Evolutionary conservation across 164 flowering plant genomes (phyloP).

Genomic region (Cinnamomum micranthum): DNA sequence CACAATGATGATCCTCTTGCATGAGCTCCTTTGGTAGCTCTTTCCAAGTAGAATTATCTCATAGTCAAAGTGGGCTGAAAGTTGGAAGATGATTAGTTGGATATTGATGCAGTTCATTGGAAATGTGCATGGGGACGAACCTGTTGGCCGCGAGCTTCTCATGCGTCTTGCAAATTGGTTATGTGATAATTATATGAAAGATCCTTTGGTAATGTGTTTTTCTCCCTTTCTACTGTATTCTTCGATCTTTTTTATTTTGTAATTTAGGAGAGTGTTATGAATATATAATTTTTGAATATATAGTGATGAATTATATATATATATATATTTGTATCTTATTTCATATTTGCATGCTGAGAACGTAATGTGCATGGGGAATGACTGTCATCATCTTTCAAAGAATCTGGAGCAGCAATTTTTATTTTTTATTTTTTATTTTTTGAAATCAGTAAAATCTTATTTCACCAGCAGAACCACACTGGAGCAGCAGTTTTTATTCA

Average conservation of each 20-base stretch:
- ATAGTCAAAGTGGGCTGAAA: too few species aligned
- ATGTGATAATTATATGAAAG: conserved; percentile 77
- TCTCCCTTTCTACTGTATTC: neutral
- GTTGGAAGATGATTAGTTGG: conserved; percentile 4
- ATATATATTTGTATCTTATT: too few species aligned
- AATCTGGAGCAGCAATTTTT: too few species aligned
- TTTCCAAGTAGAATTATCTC: neutral
- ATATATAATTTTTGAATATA: too few species aligned
- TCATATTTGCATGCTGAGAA: too few species aligned
- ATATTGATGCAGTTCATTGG: conserved; percentile 67
- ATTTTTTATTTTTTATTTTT: too few species aligned
- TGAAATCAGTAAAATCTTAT: too few species aligned
- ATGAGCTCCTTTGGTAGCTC: neutral
- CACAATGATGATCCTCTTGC: neutral
- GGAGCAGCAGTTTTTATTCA: too few species aligned
- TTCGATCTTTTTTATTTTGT: too few species aligned
- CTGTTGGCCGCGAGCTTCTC: conserved; percentile 94
- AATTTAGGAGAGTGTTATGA: neutral
- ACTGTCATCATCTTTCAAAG: neutral
- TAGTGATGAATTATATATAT: neutral
- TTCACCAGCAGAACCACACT: too few species aligned
- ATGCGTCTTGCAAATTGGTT: conserved; percentile 85
- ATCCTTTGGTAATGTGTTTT: conserved; percentile 65
- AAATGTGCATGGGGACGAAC: conserved; percentile 98
- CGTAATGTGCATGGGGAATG: neutral